Conservation (phyloP, 2,329 filamentous ascomycete genomes). For the Ophiocordyceps australis region DNA sequence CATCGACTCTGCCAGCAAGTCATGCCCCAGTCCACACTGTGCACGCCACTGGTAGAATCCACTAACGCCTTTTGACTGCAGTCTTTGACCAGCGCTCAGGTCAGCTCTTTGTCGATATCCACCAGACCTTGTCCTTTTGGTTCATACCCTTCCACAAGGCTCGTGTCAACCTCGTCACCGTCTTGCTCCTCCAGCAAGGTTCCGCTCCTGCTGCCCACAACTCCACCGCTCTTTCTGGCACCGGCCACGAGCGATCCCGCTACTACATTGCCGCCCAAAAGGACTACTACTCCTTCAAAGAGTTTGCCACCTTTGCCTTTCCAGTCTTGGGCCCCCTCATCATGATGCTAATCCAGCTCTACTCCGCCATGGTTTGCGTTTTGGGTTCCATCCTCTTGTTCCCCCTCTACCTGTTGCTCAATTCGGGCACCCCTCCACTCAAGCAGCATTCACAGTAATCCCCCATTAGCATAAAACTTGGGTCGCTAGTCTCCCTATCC, state of each 20-base stretch:
- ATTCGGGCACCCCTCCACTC: conserved; percentile 5
- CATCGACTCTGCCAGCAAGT: conserved; percentile 36
- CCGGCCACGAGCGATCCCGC: conserved; percentile 7
- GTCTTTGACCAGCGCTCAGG: conserved; percentile 49
- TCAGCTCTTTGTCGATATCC: conserved; percentile 56
- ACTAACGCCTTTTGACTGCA: conserved; percentile 11
- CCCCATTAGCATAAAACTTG: no score
- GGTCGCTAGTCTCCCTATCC: no score
- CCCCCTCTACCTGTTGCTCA: conserved; percentile 15
- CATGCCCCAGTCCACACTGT: neutral
- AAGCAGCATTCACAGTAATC: conserved; percentile 2
- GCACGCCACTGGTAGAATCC: neutral
- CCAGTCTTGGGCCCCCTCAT: conserved; percentile 39
- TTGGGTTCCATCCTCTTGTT: conserved; percentile 28
- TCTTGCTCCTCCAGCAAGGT: conserved; percentile 38
- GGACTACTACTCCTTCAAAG: conserved; percentile 63
- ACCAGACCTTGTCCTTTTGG: conserved; percentile 63
- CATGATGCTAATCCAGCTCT: conserved; percentile 39
- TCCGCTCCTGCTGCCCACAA: conserved; percentile 3
- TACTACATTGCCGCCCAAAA: conserved; percentile 66
- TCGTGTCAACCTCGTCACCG: conserved; percentile 47
- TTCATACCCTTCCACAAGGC: conserved; percentile 58
- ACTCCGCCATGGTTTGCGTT: conserved; percentile 46
- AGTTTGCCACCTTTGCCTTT: conserved; percentile 55
- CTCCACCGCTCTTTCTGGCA: conserved; percentile 4